Evolutionary conservation across 1,284 basidiomycete species (phyloP).

Genomic region (Ganoderma lingzhi): DNA sequence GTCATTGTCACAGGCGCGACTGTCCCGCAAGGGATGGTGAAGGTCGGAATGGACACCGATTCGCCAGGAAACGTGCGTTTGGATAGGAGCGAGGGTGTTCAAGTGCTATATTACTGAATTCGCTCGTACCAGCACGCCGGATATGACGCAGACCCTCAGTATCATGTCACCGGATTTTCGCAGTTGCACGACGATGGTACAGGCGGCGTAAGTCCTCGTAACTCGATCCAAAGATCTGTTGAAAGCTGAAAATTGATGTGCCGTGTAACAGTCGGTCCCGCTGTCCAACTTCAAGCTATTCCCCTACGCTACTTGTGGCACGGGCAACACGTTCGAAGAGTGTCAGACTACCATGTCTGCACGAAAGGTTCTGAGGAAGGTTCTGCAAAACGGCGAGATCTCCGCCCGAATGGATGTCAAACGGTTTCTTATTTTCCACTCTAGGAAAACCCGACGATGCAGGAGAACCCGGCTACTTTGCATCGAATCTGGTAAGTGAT

Average conservation of each 20-base stretch:
- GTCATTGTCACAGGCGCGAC: slow-evolving; percentile 55
- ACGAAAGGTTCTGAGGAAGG: slow-evolving; percentile 54
- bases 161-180: slow-evolving; percentile 66
- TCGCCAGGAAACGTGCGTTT: slow-evolving; percentile 62
- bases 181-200: slow-evolving; percentile 70
- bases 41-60: slow-evolving; percentile 71
- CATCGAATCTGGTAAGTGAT: slow-evolving; percentile 58
- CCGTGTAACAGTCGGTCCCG: slow-evolving; percentile 51
- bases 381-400: slow-evolving; percentile 47
- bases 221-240: too few relatives aligned
- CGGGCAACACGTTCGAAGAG: slow-evolving; percentile 50
- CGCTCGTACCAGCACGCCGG: slow-evolving; percentile 59
- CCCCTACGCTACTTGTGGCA: slow-evolving; percentile 56
- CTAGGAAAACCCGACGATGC: slow-evolving; percentile 63
- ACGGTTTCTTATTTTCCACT: not conserved
- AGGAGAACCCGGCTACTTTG: slow-evolving; percentile 70
- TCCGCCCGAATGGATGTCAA: too few relatives aligned
- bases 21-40: slow-evolving; percentile 71
- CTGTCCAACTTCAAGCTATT: slow-evolving; percentile 70
- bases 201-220: slow-evolving; percentile 52
- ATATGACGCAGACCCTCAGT: slow-evolving; percentile 56
- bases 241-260: not conserved
- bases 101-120: not conserved
- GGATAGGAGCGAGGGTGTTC: not conserved
- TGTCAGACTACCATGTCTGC: slow-evolving; percentile 55